Percentiles rank a stretch among this genome's conserved stretches.
Evolutionary conservation across 805 yeast species (phyloP).

Genomic region (Osmozyma mogii): DNA sequence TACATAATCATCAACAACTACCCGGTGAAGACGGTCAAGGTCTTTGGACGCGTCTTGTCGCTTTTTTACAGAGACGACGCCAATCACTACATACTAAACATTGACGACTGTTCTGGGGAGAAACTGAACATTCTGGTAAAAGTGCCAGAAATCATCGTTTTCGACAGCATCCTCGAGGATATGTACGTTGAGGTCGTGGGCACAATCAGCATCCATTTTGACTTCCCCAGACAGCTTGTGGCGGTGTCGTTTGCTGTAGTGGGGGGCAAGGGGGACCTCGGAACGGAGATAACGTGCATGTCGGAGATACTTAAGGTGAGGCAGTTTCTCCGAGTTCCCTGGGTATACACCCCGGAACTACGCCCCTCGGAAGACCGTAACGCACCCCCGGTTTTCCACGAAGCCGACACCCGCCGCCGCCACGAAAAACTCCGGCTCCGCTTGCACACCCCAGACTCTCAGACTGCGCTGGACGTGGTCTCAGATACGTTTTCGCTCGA

Average conservation of each 20-base stretch:
- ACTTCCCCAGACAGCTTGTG: constrained; percentile 5
- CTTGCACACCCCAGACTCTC: too few species aligned
- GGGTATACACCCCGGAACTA: too few species aligned
- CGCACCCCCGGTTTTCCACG: too few species aligned
- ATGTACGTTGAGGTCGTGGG: constrained; percentile 19
- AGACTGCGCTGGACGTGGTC: too few species aligned
- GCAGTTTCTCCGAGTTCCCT: too few species aligned
- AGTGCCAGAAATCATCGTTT: too few species aligned
- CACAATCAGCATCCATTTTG: constrained; percentile 5
- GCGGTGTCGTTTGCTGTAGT: constrained; percentile 7
- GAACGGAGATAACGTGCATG: constrained; percentile 18
- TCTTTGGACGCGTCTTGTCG: constrained; percentile 22
- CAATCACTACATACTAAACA: constrained; percentile 11
- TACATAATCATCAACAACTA: constrained; percentile 21
- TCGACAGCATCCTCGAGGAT: too few species aligned
- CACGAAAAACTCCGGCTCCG: too few species aligned
- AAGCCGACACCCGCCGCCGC: too few species aligned
- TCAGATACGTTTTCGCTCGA: too few species aligned
- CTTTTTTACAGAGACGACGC: constrained; percentile 1
- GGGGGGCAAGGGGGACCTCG: constrained; percentile 14
- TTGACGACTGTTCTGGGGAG: constrained; percentile 30
- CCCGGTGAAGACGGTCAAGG: constrained; percentile 20
- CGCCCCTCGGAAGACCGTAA: too few species aligned
- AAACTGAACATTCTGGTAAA: constrained; percentile 20
- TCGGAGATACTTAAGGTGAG: too few species aligned